Evolutionary conservation across 2,329 filamentous ascomycete genomes (phyloP), one percentile per base, ranked within the genome.

Genomic region (Aspergillus tanneri): DNA sequence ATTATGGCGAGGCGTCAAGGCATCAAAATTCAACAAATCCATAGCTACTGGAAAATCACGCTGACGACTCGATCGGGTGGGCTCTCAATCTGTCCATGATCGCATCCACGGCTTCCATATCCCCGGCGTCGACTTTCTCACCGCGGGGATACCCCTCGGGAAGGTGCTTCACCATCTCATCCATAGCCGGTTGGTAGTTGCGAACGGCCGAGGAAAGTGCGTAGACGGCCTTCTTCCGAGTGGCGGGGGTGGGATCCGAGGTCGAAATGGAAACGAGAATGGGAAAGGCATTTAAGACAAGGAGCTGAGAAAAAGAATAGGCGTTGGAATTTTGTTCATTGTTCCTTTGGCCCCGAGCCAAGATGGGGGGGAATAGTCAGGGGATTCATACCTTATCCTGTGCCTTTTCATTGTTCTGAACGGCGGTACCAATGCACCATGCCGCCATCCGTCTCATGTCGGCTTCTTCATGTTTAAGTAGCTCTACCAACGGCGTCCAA

Each of bases 391-490:
- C 77, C 63, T 82, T 82, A 73, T 93, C 88, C 73, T 99, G 93
- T 42, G 83, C 85, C 66, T 86, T 86, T 59, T 81, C 79, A 70
- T 99, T 97, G 75, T 99, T 99, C 78, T 97, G 91, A 50, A 99
- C 93, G 8, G 93, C 92, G 5, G 91, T 96, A 42, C 89, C 90
- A 49, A 93, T 76, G 73, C 90, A 96, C 88, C 90, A 96, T n/a
- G 90, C 90, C 2, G 92, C 91, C 81, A 90, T 90, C 61, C 78
- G 83, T 55, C 91, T 79, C 63, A 96, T 76, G 54, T 93, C 87
- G 5, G 77, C 66, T 63, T 93, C 86, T 9, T 80, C 77, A 61
- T 85, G 79, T 41, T 78, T 76, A 11, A 99, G 77, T 54, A 96
- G 75, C 7, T 77, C 72, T 9, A 96, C 77, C 30, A 99, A 76